Base-by-base conservation (phyloP, 805 yeast genomes). In the Wickerhamomyces kurtzmanii region DNA sequence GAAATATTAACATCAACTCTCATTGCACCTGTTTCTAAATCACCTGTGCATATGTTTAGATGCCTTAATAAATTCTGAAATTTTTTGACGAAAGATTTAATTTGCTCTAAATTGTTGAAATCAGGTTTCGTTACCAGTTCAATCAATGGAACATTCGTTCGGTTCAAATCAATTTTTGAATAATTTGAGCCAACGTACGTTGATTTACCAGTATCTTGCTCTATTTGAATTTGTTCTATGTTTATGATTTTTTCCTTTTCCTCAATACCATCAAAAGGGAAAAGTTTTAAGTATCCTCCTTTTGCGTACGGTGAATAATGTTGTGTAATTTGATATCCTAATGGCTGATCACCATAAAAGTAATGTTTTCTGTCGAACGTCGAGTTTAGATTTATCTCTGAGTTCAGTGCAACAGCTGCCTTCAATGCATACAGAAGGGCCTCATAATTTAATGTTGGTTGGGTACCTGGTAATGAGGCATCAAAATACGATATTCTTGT, bases 271-370 rank as follows among this genome's bases (percentile, higher is more conserved):
- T 86, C 95, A 30, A 63, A 59, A 20, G 65, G 53, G 8, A 43
- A 47, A 22, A 89, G 49, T 14, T 47, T 47, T 17, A 89, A 26
- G 13, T 30, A 38, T 0, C 98, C 98, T 27, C 71, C 63, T 18
- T 51, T 58, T 2, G 96, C 91, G 26, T 83, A 59, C 1, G 97
- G 96, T 20, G 65, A 65, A 48, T 69, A 84, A 45, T 74, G 82
- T 53, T 91, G 98, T 0, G 98, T 91, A 27, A 91, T 80, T 50
- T 91, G 98, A 53, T 86, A 91, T 1, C 98, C 98, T 29, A 81
- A 55, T 0, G 98, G 98, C 49, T 91, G 97, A 51, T 91, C 98
- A 1, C 87, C 89, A 51, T 91, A 91, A 52, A 91, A 86, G 51
- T 91, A 91, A 50, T 91, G 98, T 52, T 91, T 91, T 39, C 98